A percentile compares a stretch with the other conserved stretches of the same genome.
Conservation (phyloP, 805 yeast species). For the Candida easanensis region DNA sequence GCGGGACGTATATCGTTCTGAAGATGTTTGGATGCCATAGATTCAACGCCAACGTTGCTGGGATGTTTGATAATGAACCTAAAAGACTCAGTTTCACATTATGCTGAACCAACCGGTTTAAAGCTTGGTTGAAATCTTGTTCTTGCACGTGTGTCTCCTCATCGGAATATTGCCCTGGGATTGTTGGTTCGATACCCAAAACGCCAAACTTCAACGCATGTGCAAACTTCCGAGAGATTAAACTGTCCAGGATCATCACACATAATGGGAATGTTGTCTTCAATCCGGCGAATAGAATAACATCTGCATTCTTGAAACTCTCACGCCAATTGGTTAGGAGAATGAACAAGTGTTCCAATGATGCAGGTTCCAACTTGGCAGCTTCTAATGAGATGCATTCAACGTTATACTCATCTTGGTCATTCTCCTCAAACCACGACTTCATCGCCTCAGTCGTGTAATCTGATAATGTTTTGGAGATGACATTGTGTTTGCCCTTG, state of each 20-base stretch:
- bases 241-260: constrained; percentile 42
- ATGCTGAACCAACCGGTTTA: constrained; percentile 2
- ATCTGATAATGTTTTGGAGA: constrained; percentile 23
- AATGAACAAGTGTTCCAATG: constrained; percentile 41
- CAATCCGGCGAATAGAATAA: constrained; percentile 47
- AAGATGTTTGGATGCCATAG: constrained; percentile 55
- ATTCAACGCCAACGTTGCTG: constrained; percentile 52
- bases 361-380: constrained; percentile 30
- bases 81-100: constrained; percentile 24
- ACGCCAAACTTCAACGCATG: constrained; percentile 28
- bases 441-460: constrained; percentile 30
- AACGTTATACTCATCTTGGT: constrained; percentile 14
- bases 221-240: constrained; percentile 33
- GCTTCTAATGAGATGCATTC: constrained; percentile 34
- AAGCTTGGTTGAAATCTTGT: constrained; percentile 1
- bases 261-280: constrained; percentile 55
- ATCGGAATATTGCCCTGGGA: constrained; percentile 38
- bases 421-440: constrained; percentile 19
- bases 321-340: constrained; percentile 48
- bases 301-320: constrained; percentile 45
- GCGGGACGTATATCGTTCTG: constrained; percentile 47
- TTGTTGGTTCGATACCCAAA: constrained; percentile 35
- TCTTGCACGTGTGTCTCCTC: constrained; percentile 23
- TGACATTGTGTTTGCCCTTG: constrained; percentile 17
- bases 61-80: constrained; percentile 49